Evolutionary conservation across 2,329 filamentous ascomycete genomes (phyloP).

Genomic region (Alternaria ventricosa): DNA sequence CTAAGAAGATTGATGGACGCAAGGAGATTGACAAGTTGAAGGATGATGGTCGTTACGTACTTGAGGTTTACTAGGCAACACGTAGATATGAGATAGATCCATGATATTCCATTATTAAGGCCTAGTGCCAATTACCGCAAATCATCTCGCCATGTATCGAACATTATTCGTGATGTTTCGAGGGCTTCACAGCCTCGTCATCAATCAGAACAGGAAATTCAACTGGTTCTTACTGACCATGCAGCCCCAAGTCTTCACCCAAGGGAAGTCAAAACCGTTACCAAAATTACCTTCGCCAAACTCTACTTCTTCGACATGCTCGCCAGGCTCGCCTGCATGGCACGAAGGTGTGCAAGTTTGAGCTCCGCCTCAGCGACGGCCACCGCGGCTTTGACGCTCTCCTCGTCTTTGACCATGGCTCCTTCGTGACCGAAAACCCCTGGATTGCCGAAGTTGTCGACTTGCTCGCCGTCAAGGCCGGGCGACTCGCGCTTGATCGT

Average conservation of each 20-base stretch:
- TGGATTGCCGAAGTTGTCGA: constrained; percentile 6
- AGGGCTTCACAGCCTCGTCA: too few relatives aligned
- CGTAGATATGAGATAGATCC: not conserved
- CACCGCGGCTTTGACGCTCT: constrained; percentile 14
- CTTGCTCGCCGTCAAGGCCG: constrained; percentile 5
- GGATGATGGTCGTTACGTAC: constrained; percentile 90
- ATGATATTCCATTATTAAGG: not conserved
- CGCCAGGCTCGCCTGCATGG: constrained; percentile 1
- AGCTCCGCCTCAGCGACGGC: constrained; percentile 19
- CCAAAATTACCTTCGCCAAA: not conserved
- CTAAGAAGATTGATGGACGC: constrained; percentile 79
- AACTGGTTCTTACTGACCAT: not conserved
- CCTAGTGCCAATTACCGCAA: not conserved
- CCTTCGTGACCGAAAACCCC: not conserved
- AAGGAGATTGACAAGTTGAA: constrained; percentile 98
- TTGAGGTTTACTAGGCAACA: constrained; percentile 84
- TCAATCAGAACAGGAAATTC: not conserved
- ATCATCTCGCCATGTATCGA: not conserved
- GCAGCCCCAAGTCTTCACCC: too few relatives aligned
- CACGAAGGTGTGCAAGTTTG: constrained; percentile 19
- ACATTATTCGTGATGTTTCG: not conserved
- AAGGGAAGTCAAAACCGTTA: not conserved
- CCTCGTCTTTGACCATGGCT: not conserved
- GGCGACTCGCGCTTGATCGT: constrained; percentile 28
- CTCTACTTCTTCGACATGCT: constrained; percentile 2